phyloP scores from a whole-genome alignment of 371 early-diverging fungal genomes.

The Catenaria anguillulae region DNA sequence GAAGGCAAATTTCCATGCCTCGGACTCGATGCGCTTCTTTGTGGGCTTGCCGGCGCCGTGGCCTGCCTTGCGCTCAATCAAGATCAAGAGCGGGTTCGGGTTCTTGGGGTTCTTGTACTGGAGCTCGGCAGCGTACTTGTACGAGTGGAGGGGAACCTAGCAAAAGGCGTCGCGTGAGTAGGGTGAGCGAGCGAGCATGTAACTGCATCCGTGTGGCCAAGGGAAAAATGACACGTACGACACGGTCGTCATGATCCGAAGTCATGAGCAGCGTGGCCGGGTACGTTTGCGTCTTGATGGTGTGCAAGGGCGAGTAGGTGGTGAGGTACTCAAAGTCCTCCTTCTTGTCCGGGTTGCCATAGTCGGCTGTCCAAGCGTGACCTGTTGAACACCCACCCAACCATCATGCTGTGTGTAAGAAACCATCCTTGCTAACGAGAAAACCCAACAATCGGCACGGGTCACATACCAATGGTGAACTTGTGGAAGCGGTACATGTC shows the following conservation, averaged over 20 bases:
- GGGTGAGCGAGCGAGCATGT: too few relatives aligned
- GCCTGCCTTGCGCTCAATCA: slow-evolving; percentile 47
- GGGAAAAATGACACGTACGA: too few relatives aligned
- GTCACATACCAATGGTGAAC: slow-evolving; percentile 36
- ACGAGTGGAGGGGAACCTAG: slow-evolving; percentile 37
- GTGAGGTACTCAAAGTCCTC: slow-evolving; percentile 25
- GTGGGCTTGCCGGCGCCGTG: slow-evolving; percentile 53
- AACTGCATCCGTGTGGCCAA: slow-evolving; percentile 7
- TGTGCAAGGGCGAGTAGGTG: slow-evolving; percentile 51
- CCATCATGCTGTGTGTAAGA: too few relatives aligned
- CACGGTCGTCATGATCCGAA: slow-evolving; percentile 32
- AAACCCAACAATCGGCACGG: too few relatives aligned
- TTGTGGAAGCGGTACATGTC: slow-evolving; percentile 44
- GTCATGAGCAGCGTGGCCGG: slow-evolving; percentile 28
- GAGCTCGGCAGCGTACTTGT: slow-evolving; percentile 42
- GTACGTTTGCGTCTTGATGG: slow-evolving; percentile 20
- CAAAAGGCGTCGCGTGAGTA: too few relatives aligned
- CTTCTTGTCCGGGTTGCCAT: slow-evolving; percentile 29
- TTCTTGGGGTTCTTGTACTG: slow-evolving; percentile 30
- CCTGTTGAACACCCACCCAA: too few relatives aligned
- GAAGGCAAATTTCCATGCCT: slow-evolving; percentile 39
- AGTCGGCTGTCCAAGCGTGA: slow-evolving; percentile 33
- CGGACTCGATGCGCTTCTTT: slow-evolving; percentile 30
- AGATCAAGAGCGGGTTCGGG: slow-evolving; percentile 34
- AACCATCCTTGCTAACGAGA: too few relatives aligned